Base-by-base conservation (phyloP, 331 rosid genomes). In the Arachis monticola region DNA sequence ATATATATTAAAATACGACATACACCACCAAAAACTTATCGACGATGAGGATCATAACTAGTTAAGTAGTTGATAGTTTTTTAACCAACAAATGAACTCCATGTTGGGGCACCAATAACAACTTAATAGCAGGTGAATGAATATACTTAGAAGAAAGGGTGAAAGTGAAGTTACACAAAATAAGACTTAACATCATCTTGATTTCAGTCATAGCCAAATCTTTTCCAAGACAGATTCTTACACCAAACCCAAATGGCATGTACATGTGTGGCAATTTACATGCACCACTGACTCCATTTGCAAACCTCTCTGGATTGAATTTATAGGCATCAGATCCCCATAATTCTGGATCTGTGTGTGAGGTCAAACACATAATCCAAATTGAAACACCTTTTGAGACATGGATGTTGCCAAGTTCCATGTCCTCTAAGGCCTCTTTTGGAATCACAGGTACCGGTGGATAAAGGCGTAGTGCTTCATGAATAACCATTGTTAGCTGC, bases 211-310 rank as follows among this genome's bases (percentile, higher is more conserved):
- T 71, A 42, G 89, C 85, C 73, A 86, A 77, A 41, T 85, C 30
- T 64, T 67, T 83, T 65, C 89, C 86, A 52, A 79, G 80, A 77
- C 89, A 85, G 59, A 86, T 73, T 46, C 83, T 32, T 32, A 85
- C 85, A 2, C 89, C 87, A 14, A 78, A 64, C n/a, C 69, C 89
- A 44, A 86, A 86, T 0, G 89, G 84, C 82, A 80, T 75, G 65
- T 86, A 80, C 67, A 77, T 51, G 46, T 83, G 67, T 60, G 87
- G 87, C 45, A 66, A 46, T 72, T 83, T 86, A 67, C 87, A 86
- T 12, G 80, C 81, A 5, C 89, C 83, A 7, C 22, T 0, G n/a
- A 50, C 59, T 17, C 89, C 89, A 67, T 83, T 77, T 1, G 78
- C 80, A 80, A 86, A 83, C 60, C 87, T 80, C 9, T 83, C 76